Conservation (phyloP, 768 basidiomycete species). For the Coprinopsis sp. region DNA sequence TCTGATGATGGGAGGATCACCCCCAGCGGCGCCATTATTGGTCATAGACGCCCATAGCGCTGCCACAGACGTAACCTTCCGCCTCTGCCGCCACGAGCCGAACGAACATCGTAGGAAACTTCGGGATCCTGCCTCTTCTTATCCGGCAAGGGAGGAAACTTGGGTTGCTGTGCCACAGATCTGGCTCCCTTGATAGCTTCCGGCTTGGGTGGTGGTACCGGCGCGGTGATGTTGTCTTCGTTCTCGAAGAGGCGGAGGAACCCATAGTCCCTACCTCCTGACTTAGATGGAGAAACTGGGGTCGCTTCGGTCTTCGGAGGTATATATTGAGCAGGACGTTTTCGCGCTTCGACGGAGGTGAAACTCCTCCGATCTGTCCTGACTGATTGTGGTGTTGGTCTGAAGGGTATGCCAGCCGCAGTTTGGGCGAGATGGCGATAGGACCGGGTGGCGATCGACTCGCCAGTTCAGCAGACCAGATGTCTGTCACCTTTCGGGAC, state of each 20-base stretch:
- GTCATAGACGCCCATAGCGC: conserved; percentile 68
- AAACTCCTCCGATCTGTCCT: conserved; percentile 33
- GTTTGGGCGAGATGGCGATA: conserved; percentile 13
- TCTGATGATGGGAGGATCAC: conserved; percentile 1
- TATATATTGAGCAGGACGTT: background rate
- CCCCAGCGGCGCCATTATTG: conserved; percentile 10
- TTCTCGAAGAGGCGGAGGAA: too few relatives aligned
- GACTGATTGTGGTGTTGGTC: conserved; percentile 25
- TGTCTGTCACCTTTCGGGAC: conserved; percentile 32
- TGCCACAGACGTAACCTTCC: conserved; percentile 67
- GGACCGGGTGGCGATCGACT: conserved; percentile 4
- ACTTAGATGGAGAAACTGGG: too few relatives aligned
- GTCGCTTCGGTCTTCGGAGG: too few relatives aligned
- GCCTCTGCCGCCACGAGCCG: conserved; percentile 72
- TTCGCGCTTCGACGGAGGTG: conserved; percentile 26
- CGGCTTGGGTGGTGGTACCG: conserved; percentile 7
- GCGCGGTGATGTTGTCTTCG: background rate
- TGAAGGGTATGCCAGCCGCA: conserved; percentile 19
- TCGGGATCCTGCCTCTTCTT: conserved; percentile 39
- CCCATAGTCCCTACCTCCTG: too few relatives aligned
- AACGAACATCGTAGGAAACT: conserved; percentile 67
- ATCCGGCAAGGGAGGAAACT: conserved; percentile 22
- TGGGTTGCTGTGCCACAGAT: conserved; percentile 25
- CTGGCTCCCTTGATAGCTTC: conserved; percentile 15
- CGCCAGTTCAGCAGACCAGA: conserved; percentile 29